Conservation (phyloP, 73 alveolate species). For the Blepharisma japonicum region DNA sequence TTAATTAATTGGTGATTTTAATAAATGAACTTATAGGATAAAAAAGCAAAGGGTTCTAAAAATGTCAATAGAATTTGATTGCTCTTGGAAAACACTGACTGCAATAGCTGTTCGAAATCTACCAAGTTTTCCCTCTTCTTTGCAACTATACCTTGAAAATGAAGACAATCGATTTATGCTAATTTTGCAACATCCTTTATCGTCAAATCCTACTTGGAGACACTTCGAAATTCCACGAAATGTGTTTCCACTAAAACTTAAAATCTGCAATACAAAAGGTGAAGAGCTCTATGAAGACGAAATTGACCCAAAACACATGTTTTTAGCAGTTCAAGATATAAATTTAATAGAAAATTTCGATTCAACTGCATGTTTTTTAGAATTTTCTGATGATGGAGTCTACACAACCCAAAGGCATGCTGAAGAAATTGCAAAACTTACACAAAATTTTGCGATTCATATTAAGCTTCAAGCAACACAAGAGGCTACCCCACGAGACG, state of each 20-base stretch:
- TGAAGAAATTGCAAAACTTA: conserved; percentile 7
- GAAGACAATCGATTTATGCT: neutral
- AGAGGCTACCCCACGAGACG: neutral
- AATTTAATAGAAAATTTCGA: conserved; percentile 10
- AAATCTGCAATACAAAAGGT: neutral
- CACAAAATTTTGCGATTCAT: neutral
- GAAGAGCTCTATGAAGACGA: neutral
- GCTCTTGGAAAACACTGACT: conserved; percentile 4
- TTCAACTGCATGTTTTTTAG: neutral
- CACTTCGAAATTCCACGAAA: conserved; percentile 1
- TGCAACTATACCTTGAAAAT: neutral
- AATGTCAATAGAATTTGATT: conserved; percentile 13
- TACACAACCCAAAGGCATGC: conserved; percentile 10
- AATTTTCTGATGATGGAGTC: neutral
- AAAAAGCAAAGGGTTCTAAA: neutral
- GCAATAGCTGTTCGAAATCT: conserved; percentile 9
- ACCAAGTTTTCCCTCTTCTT: neutral
- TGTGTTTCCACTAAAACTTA: neutral
- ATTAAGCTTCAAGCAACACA: conserved; percentile 2
- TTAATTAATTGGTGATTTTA: no score
- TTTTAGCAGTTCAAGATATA: neutral
- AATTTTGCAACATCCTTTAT: neutral
- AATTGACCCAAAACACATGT: neutral
- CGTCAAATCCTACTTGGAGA: conserved; percentile 19
- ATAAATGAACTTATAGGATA: no score